Base-by-base conservation (phyloP, 1,284 basidiomycete species). In the Ustilago curta region DNA sequence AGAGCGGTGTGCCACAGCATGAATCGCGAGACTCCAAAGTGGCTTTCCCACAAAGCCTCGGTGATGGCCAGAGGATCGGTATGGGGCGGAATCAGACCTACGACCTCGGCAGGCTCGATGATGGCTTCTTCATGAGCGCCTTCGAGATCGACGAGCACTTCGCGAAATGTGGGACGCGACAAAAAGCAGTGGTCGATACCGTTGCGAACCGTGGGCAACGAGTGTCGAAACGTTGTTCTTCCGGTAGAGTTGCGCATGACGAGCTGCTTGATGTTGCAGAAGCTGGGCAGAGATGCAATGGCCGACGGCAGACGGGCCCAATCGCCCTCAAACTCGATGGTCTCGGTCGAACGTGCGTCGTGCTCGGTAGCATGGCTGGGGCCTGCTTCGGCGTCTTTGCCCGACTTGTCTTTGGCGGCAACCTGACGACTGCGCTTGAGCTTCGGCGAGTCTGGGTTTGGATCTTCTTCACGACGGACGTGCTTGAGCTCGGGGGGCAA, bases 141-240 rank as follows among this genome's bases (percentile, higher is more conserved):
- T 37, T 59, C 49, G 21, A 72, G 39, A 11, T 72, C 64, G 32
- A 50, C n/a, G 16, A 72, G 29, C 3, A 72, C n/a, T 32, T 66
- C 48, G 43, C 44, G 50, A 18, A 63, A 63, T 2, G 59, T 31
- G 9, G 70, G 70, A 8, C 70, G 70, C 9, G 63, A 37, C 16
- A 59, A 16, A 44, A 54, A 72, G 50, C 50, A 59, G 19, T 63
- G 47, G n/a, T 72, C 70, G 39, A 72, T 56, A 14, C 70, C 70
- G 35, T 72, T 72, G 12, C 35, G 21, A 5, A 67, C 29, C 0
- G 67, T 60, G 8, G 42, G 27, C 21, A 67, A 21, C 0, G 64
- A 64, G 27, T 55, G 52, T 16, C 39, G 53, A 32, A 67, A 67
- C 5, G 59, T 39, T 0, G 55, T n/a, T 23, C 21, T 21, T 2